Base-by-base conservation (phyloP, 345 rosid species). In the Citrus mangshanensis region DNA sequence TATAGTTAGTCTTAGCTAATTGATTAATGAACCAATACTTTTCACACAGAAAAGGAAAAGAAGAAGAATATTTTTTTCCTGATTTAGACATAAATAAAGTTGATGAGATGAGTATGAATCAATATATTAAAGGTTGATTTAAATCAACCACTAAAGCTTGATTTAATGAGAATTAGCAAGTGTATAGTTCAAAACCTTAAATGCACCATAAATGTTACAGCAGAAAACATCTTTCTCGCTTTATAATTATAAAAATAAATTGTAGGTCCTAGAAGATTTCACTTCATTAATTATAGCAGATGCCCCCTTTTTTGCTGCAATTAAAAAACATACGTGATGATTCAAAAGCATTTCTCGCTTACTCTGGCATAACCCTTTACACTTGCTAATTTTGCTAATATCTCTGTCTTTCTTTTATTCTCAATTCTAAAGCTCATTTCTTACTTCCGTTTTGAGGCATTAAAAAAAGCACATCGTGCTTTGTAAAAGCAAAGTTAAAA, bases 341-440 rank as follows among this genome's bases (percentile, higher is more conserved):
- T 8, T 68, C 56, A 64, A 76, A 79, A 77, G 82, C 75, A 79
- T 79, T 58, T 69, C 30, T 70, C 13, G 38, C 75, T 63, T 46
- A 62, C 34, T 80, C 81, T 34, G 24, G 21, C 70, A 35, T 9
- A 35, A 54, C 7, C 46, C 42, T 38, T 27, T 62, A 77, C 82
- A 82, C 81, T 87, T 82, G 85, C 85, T 79, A 68, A 71, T 55
- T 74, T 68, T 70, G 81, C 65, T 49, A 37, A 79, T 62, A 68
- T 62, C 64, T 32, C n/a, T 79, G 42, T 77, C 70, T n/a, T 32
- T 32, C 2, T 55, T 14, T 56, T 5, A 12, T 56, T n/a, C 71
- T 54, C 61, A 54, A 55, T 38, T 55, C 34, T 56, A 70, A 78
- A 66, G 81, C 13, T 70, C 14, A 63, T 65, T 76, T 55, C 62